A percentile compares a stretch with the other conserved stretches of the same genome.
These are phyloP conservation scores for Asterella californica DNA, from an alignment of 225 moss, liverwort and hornwort genomes.

Conservation along the genomic window DNA sequence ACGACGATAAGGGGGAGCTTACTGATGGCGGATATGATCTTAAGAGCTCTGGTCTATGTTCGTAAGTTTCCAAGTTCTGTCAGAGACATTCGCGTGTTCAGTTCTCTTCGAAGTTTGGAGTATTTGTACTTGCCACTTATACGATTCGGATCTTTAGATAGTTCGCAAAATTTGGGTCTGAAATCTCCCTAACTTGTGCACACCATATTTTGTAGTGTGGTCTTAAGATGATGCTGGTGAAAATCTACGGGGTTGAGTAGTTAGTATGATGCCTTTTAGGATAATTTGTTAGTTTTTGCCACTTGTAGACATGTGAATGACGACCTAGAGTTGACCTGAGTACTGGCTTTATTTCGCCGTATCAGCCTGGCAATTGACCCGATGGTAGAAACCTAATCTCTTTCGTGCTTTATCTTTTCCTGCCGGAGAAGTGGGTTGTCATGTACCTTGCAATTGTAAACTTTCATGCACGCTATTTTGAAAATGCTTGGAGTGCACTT, in stretches of 20 bases:
- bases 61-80: slow-evolving; percentile 20
- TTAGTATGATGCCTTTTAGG: not conserved
- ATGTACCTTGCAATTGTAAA: not conserved
- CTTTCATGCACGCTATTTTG: no score
- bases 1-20: slow-evolving; percentile 69
- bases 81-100: no score
- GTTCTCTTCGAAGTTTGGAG: not conserved
- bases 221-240: not conserved
- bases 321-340: not conserved
- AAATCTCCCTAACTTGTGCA: not conserved
- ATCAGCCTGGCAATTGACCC: not conserved
- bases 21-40: slow-evolving; percentile 89
- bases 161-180: not conserved
- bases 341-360: not conserved
- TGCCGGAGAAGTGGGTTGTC: not conserved
- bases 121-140: not conserved
- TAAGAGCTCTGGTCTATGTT: slow-evolving; percentile 65
- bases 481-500: not conserved
- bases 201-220: not conserved
- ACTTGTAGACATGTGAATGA: not conserved
- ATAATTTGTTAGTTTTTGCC: not conserved
- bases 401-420: not conserved
- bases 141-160: not conserved
- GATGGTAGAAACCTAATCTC: not conserved
- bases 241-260: not conserved